phyloP scores from a whole-genome alignment of 2,329 filamentous ascomycete genomes.

The Dothiorella sarmentorum region DNA sequence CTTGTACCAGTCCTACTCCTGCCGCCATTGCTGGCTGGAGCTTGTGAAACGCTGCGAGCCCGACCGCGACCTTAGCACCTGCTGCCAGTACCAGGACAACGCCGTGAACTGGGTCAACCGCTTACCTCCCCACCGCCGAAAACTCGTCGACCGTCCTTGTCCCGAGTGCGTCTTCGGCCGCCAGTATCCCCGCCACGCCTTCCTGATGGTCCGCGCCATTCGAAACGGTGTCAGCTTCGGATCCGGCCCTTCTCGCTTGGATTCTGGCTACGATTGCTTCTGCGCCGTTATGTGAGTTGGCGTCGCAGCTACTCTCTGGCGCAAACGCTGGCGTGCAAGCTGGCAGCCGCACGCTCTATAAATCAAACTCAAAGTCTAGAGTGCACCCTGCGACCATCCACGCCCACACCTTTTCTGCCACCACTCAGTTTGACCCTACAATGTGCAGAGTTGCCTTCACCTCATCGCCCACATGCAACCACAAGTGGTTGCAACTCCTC shows the following conservation, averaged over 20 bases:
- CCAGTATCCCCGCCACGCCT: background rate
- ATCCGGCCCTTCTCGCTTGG: background rate
- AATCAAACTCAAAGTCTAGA: no score
- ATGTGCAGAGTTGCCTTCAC: conserved; percentile 50
- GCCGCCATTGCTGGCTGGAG: conserved; percentile 49
- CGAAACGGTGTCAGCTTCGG: conserved; percentile 10
- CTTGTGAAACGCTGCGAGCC: conserved; percentile 44
- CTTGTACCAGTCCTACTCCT: conserved; percentile 45
- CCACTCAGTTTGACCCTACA: background rate
- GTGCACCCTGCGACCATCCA: no score
- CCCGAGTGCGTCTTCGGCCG: background rate
- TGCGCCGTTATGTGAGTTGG: conserved; percentile 1
- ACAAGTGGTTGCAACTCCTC: conserved; percentile 48
- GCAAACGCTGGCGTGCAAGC: no score
- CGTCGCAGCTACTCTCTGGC: no score
- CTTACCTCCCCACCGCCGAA: background rate
- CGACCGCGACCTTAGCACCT: conserved; percentile 40
- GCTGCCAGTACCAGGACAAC: conserved; percentile 35
- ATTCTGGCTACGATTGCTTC: background rate
- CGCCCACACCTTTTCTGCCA: no score
- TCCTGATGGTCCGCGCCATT: background rate
- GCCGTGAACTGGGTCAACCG: conserved; percentile 18
- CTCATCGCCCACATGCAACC: conserved; percentile 45
- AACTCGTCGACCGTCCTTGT: background rate
- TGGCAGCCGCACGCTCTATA: no score